Base-by-base conservation (phyloP, 2,329 filamentous ascomycete genomes). In the Pyrenochaeta sp. region DNA sequence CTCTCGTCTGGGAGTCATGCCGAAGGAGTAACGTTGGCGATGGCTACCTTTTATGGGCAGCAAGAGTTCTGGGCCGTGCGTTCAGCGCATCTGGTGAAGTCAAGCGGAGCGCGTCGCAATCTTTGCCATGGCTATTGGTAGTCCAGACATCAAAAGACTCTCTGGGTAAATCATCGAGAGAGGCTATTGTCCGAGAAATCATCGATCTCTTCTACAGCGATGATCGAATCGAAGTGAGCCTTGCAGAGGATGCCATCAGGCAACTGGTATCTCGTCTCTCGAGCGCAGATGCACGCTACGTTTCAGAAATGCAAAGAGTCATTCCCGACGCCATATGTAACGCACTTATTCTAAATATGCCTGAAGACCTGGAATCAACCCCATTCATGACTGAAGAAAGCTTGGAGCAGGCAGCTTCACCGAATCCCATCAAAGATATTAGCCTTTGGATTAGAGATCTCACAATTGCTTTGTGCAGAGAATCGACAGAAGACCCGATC, bases 11-110 rank as follows among this genome's bases (percentile, higher is more conserved):
- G 86, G 85, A 86, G 63, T 91, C 88, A 28, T 88, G 90, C 55
- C 79, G 82, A 44, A 78, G 81, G n/a, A 76, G 80, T 24, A 74
- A 81, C 2, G 76, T 87, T 11, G 88, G 85, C 42, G 74, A 81
- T 18, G 81, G 84, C 11, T 96, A 94, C 65, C 75, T 90, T 1
- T 75, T 89, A 1, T 99, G 95, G 95, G 88, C 89, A 30, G 92
- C 89, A 3, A 82, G 87, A 51, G 87, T 92, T 2, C 77, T 97
- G 30, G 94, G 95, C 6, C 83, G 90, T 64, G 86, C 90, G 0
- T 97, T 68, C 39, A 60, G 63, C 28, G 63, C 88, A 11, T 89
- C 85, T 19, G 91, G 91, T 2, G 77, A 83, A 41, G 79, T 90
- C 5, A 82, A 84, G 23, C 57, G 54, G 14, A 60, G 36, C 23